Evolutionary conservation across 495 filamentous ascomycete species (phyloP), one percentile per base, ranked within the genome.

Genomic region (Penicillium psychrofluorescens): DNA sequence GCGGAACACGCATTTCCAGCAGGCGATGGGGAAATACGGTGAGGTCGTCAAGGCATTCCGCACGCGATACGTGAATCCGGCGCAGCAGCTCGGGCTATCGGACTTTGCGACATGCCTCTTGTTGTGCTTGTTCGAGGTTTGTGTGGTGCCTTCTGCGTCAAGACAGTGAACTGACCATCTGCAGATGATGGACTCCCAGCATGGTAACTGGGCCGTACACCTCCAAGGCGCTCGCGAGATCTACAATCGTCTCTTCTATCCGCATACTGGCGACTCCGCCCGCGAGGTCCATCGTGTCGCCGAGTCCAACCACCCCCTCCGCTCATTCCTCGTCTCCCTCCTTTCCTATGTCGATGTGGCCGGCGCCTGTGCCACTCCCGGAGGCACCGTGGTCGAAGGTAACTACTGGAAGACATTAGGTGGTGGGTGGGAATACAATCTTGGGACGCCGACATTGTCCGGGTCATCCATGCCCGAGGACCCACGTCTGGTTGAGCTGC

Each of bases 141-240:
- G 62, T 39, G 7, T 14, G 13, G 4, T 4, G 3, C 11, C 27
- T 0, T 13, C 8, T 40, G 6, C 8, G 31, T 13, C 15, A 14
- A 11, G 34, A 42, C 28, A 32, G 31, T 36, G 38, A 31, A 32
- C 43, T 44, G 36, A 54, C 32, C 35, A 13, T 29, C 7, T 28
- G 13, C 30, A 70, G 66, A 70, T 70, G 66, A 70, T 70, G 66
- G 64, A 70, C 35, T 70, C 66, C 1, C 66, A 70, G 41, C 52
- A 70, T 28, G 50, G 62, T 33, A 68, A 70, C 28, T 70, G 64
- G 64, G 53, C 52, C 7, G 60, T 70, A 10, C 66, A 70, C 39
- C 59, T 70, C 9, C 59, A 70, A 50, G 66, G 66, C 29, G 66
- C 66, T 27, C 59, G 61, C 29, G 66, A 66, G 36, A 70, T 70